phyloP scores from a whole-genome alignment of 2,329 filamentous ascomycete genomes.

The Diplodia corticola region DNA sequence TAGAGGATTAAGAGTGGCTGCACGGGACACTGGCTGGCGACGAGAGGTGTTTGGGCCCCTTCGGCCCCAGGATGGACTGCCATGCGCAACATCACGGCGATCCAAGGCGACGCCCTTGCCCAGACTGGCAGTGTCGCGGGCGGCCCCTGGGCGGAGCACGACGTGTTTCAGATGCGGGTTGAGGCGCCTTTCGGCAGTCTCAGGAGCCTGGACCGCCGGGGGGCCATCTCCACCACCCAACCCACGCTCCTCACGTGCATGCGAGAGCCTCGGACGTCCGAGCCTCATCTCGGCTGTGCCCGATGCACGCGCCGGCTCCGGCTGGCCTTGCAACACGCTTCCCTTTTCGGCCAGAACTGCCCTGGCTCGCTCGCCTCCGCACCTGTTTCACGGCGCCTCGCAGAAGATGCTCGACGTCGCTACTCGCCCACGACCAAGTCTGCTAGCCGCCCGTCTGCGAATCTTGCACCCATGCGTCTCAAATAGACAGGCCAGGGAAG shows the following conservation, averaged over 20 bases:
- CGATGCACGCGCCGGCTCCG: not conserved
- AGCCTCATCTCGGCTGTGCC: not conserved
- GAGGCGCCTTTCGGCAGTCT: conserved; percentile 1
- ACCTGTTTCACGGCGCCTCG: conserved; percentile 8
- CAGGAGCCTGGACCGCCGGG: not conserved
- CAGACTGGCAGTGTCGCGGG: conserved; percentile 10
- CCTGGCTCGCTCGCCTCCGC: not conserved
- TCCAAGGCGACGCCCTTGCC: conserved; percentile 7
- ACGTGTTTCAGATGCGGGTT: not conserved
- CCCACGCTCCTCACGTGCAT: no score
- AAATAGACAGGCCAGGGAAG: not conserved
- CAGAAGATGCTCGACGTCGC: not conserved
- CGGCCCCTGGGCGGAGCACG: not conserved
- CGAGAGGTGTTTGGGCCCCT: conserved; percentile 17
- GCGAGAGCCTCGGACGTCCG: not conserved
- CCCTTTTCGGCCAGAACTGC: not conserved
- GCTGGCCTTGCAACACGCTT: not conserved
- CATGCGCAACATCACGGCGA: conserved; percentile 17
- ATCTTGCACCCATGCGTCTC: not conserved
- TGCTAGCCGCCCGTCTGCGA: not conserved
- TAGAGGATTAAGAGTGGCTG: conserved; percentile 1
- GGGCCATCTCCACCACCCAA: not conserved
- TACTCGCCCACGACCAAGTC: not conserved
- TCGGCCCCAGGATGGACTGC: not conserved
- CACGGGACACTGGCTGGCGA: conserved; percentile 18